Conservation (phyloP, 2,329 filamentous ascomycete genomes). For the Fusarium sp. region DNA sequence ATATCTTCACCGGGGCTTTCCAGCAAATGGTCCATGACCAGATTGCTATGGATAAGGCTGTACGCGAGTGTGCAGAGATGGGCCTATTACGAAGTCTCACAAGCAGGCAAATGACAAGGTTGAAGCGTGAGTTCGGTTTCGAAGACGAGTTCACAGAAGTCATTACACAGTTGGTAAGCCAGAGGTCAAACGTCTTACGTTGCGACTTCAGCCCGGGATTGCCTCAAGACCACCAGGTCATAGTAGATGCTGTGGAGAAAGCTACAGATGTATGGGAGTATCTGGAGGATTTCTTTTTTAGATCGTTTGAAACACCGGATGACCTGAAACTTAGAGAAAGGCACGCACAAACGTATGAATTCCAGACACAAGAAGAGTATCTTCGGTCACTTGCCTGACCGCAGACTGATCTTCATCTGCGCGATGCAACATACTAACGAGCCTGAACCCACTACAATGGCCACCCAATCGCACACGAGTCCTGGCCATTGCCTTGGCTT, state of each 20-base stretch:
- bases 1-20: neutral
- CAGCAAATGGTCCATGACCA: neutral
- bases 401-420: too few species aligned
- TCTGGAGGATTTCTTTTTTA: too few species aligned
- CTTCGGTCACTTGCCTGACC: too few species aligned
- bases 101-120: accelerated
- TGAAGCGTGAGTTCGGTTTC: too few species aligned
- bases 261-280: neutral
- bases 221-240: neutral
- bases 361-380: too few species aligned
- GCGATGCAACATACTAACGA: too few species aligned
- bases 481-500: too few species aligned
- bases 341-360: too few species aligned
- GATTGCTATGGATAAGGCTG: neutral
- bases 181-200: neutral
- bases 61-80: neutral
- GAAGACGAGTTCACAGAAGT: neutral
- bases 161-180: neutral
- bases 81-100: accelerated
- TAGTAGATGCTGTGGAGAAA: neutral
- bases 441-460: too few species aligned
- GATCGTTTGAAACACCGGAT: too few species aligned
- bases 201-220: slow-evolving; percentile 9
- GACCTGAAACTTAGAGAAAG: too few species aligned
- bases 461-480: too few species aligned